phyloP scores from a whole-genome alignment of 2,329 filamentous ascomycete genomes.

The Phoma sp. region DNA sequence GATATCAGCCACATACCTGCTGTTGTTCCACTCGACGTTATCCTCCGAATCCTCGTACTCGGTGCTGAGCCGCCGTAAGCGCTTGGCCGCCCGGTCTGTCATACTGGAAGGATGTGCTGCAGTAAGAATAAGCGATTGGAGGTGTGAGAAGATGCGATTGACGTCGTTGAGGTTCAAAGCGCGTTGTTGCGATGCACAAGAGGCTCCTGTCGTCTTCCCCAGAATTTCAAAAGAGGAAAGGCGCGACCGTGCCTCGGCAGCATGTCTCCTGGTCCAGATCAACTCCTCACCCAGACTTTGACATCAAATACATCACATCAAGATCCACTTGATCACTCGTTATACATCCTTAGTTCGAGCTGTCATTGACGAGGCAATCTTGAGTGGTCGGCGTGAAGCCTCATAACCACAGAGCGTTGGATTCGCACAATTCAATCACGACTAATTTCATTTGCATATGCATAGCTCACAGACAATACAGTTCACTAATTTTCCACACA shows the following conservation, averaged over 20 bases:
- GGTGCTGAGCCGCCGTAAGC: slow-evolving; percentile 50
- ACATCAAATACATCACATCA: background rate
- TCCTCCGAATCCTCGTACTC: slow-evolving; percentile 48
- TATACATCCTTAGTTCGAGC: too few relatives aligned
- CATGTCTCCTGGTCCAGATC: background rate
- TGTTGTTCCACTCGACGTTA: slow-evolving; percentile 32
- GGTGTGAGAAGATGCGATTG: background rate
- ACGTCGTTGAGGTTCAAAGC: slow-evolving; percentile 6
- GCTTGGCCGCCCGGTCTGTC: slow-evolving; percentile 47
- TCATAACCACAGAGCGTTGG: too few relatives aligned
- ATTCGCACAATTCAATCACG: too few relatives aligned
- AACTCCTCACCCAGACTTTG: background rate
- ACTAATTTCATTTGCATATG: too few relatives aligned
- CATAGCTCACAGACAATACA: too few relatives aligned
- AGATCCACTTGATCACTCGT: background rate
- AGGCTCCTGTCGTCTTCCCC: slow-evolving; percentile 10
- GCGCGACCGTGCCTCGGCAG: slow-evolving; percentile 16
- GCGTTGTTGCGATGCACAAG: slow-evolving; percentile 13
- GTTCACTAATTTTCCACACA: too few relatives aligned
- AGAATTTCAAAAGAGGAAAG: slow-evolving; percentile 15
- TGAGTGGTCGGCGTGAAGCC: too few relatives aligned
- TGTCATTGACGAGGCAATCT: too few relatives aligned
- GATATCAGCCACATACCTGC: slow-evolving; percentile 44
- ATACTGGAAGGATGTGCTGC: slow-evolving; percentile 20
- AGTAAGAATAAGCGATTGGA: background rate